Conservation (phyloP, 805 yeast genomes). For the Kluyveromyces wickerhamii region DNA sequence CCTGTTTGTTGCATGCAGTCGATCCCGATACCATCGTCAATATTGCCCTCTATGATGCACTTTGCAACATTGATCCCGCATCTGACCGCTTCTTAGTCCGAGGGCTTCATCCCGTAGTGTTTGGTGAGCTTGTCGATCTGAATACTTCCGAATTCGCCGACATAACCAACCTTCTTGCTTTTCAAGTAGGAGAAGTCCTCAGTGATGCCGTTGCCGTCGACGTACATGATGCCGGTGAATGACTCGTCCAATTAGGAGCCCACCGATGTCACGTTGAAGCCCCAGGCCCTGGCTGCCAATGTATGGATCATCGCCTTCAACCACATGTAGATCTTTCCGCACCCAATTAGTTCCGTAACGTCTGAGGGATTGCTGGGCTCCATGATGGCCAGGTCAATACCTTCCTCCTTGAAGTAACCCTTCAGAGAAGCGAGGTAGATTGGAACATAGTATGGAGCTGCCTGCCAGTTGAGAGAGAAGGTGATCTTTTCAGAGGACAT, state of each 20-base stretch:
- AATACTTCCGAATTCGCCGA: conserved; percentile 53
- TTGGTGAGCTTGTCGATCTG: conserved; percentile 49
- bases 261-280: conserved; percentile 48
- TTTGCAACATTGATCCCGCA: conserved; percentile 56
- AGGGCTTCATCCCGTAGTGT: conserved; percentile 48
- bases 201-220: conserved; percentile 44
- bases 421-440: conserved; percentile 41
- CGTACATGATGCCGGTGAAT: conserved; percentile 46
- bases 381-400: conserved; percentile 42
- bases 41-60: conserved; percentile 45
- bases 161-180: conserved; percentile 49
- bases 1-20: conserved; percentile 54
- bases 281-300: conserved; percentile 51
- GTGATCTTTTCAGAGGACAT: conserved; percentile 43
- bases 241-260: conserved; percentile 51
- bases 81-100: conserved; percentile 49
- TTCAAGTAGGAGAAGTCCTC: conserved; percentile 43
- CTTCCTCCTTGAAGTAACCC: conserved; percentile 44
- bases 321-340: conserved; percentile 52
- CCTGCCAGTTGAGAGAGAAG: conserved; percentile 46
- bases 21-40: conserved; percentile 52
- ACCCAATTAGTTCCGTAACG: conserved; percentile 49
- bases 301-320: conserved; percentile 55
- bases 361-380: conserved; percentile 53
- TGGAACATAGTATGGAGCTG: conserved; percentile 51